These are phyloP conservation scores for Cylindrodendrum hubeiense DNA, from an alignment of 2,329 filamentous ascomycete genomes.

Conservation along the genomic window DNA sequence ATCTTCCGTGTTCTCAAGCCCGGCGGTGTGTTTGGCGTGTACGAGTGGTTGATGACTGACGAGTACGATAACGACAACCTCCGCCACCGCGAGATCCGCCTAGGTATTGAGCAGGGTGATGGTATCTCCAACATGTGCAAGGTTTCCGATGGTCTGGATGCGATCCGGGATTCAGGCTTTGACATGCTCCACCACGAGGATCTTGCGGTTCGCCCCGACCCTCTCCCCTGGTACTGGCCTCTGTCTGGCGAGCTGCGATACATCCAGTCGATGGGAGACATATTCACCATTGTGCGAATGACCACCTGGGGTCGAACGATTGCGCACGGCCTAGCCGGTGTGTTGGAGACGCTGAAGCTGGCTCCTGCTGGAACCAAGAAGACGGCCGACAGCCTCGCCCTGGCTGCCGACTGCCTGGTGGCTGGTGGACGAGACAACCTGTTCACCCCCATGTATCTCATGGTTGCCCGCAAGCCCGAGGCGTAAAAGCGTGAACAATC, in stretches of 20 bases:
- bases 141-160: slow-evolving; percentile 81
- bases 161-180: slow-evolving; percentile 91
- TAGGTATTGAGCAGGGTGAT: slow-evolving; percentile 95
- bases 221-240: slow-evolving; percentile 94
- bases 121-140: slow-evolving; percentile 98
- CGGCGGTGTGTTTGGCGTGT: slow-evolving; percentile 94
- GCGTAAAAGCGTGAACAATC: slow-evolving; percentile 28
- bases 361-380: slow-evolving; percentile 90
- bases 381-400: slow-evolving; percentile 90
- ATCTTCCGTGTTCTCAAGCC: slow-evolving; percentile 97
- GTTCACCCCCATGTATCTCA: slow-evolving; percentile 99
- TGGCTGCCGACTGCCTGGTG: slow-evolving; percentile 86
- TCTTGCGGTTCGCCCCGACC: slow-evolving; percentile 80
- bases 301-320: slow-evolving; percentile 83
- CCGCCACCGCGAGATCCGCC: slow-evolving; percentile 87
- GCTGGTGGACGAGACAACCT: slow-evolving; percentile 88
- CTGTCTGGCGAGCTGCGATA: slow-evolving; percentile 87
- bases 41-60: slow-evolving; percentile 99
- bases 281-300: slow-evolving; percentile 89
- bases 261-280: slow-evolving; percentile 82
- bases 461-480: slow-evolving; percentile 88
- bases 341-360: slow-evolving; percentile 79
- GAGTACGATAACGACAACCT: slow-evolving; percentile 91
- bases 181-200: slow-evolving; percentile 87
- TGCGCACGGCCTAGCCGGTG: slow-evolving; percentile 81